Conservation (phyloP, 345 rosid genomes). For the Salix suchowensis region DNA sequence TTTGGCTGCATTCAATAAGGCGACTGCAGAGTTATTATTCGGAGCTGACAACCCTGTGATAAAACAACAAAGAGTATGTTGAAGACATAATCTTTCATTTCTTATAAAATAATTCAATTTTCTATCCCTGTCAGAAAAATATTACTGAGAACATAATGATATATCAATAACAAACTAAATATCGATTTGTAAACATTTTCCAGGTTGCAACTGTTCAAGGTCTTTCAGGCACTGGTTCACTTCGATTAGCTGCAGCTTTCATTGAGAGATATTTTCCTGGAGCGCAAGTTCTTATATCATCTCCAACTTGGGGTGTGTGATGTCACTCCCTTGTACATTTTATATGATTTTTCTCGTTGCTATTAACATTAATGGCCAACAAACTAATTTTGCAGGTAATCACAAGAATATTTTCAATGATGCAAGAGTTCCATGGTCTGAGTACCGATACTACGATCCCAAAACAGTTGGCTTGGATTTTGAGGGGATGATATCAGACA, state of each 20-base stretch:
- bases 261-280: conserved; percentile 91
- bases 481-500: conserved; percentile 93
- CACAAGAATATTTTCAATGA: conserved; percentile 97
- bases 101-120: background rate
- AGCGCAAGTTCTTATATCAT: conserved; percentile 77
- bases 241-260: conserved; percentile 87
- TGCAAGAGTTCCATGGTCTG: conserved; percentile 93
- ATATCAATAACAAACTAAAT: background rate
- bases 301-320: conserved; percentile 87
- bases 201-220: conserved; percentile 99
- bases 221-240: conserved; percentile 96
- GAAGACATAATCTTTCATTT: background rate
- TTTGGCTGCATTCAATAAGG: conserved; percentile 87
- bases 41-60: conserved; percentile 76
- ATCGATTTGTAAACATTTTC: conserved; percentile 3
- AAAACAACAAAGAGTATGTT: conserved; percentile 65
- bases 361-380: background rate
- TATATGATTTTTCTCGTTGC: background rate
- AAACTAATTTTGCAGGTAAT: conserved; percentile 53
- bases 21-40: conserved; percentile 79
- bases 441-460: conserved; percentile 93
- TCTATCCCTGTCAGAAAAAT: background rate
- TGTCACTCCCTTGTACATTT: conserved; percentile 8
- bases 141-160: background rate
- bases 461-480: conserved; percentile 97